Evolutionary conservation across 495 filamentous ascomycete genomes (phyloP), one percentile per base, ranked within the genome.

Genomic region (Cladorrhinum samala): DNA sequence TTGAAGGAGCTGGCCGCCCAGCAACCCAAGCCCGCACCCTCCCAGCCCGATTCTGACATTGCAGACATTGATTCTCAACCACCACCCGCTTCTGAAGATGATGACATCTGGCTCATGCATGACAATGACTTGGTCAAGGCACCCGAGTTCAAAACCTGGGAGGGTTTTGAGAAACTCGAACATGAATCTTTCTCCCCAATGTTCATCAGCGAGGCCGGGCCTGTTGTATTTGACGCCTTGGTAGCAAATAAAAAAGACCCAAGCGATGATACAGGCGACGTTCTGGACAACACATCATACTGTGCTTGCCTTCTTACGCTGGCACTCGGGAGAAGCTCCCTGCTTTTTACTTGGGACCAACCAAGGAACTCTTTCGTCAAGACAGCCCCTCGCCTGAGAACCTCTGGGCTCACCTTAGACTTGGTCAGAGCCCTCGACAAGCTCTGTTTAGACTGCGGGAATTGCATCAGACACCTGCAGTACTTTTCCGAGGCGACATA

Each of bases 201-300:
- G 38, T 91, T 92, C 53, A 75, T 95, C 27, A 88, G 83, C 2
- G 92, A 96, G 65, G 83, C 85, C 11, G 87, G 89, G 0, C 74
- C 87, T 2, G 67, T 67, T 18, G 80, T 81, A 2, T 91, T 92
- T 50, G 89, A 96, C 70, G 83, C 86, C 6, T 78, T 75, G 13
- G 48, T 89, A 14, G 71, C 64, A 46, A 63, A 68, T 18, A 50
- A 40, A 4, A 23, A 41, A 16, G n/a, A 16, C n/a, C 9, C 47
- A 0, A 18, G 7, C 17, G 61, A 60, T 33, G 50, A 56, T 7
- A 53, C 67, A 2, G 46, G 59, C 7, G 59, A 67, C 23, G 54
- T 77, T 9, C 54, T 79, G 14, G 69, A 68, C 30, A 58, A 74
- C 16, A 70, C 75, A 39, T 54, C 77, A 1, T 83, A 88, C 57